These are phyloP conservation scores for Cyberlindnera euphorbiae DNA, from an alignment of 805 yeast species.

Conservation along the genomic window DNA sequence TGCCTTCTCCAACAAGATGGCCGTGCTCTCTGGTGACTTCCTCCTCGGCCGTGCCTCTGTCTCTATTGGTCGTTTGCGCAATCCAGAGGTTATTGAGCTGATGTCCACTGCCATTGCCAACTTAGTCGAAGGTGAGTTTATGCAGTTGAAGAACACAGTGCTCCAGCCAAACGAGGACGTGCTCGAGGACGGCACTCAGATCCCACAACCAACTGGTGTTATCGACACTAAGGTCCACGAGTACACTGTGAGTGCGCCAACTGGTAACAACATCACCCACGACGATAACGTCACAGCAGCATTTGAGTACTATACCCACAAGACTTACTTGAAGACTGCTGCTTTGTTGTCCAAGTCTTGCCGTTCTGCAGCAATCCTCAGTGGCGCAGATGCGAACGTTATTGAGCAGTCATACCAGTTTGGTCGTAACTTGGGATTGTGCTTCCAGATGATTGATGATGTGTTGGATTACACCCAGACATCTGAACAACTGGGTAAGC, in stretches of 20 bases:
- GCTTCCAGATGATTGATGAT: conserved; percentile 96
- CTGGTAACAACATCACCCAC: conserved; percentile 40
- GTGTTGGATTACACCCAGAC: conserved; percentile 92
- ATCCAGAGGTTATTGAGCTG: conserved; percentile 95
- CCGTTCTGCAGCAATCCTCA: conserved; percentile 86
- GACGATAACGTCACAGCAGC: conserved; percentile 74
- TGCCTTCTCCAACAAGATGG: conserved; percentile 96
- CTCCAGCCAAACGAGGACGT: conserved; percentile 44
- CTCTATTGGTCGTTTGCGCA: conserved; percentile 85
- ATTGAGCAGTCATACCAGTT: conserved; percentile 85
- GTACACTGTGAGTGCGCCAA: conserved; percentile 28
- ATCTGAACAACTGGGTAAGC: conserved; percentile 83
- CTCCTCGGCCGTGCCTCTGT: conserved; percentile 94
- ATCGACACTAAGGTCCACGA: conserved; percentile 47
- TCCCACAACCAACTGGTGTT: conserved; percentile 57
- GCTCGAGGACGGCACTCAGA: conserved; percentile 43
- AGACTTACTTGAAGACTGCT: conserved; percentile 93
- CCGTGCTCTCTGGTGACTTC: conserved; percentile 95
- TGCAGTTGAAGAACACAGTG: conserved; percentile 95
- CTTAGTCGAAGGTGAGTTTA: conserved; percentile 96
- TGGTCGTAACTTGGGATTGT: conserved; percentile 89
- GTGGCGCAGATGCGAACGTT: conserved; percentile 73
- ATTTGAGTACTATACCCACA: conserved; percentile 91
- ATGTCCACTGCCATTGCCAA: conserved; percentile 95
- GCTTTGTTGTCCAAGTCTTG: conserved; percentile 90